A percentile compares a stretch with the other conserved stretches of the same genome.
Conservation (phyloP, 1,139 yeast species). For the Nadsonia starkeyi-henricii region DNA sequence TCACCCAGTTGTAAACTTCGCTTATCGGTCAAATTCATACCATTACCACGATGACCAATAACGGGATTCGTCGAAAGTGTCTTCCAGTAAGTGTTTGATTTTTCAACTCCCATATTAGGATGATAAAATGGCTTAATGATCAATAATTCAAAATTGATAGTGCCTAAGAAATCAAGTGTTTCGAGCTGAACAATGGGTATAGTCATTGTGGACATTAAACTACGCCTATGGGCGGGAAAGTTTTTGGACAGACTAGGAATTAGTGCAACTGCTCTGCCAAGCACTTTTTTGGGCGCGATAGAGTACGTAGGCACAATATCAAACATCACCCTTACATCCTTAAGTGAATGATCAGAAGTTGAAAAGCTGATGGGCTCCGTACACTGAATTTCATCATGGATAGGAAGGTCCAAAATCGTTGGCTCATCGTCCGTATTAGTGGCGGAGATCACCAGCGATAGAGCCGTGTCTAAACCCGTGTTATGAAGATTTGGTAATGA, state of each 20-base stretch:
- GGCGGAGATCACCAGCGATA: slow-evolving; percentile 56
- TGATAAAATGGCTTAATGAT: slow-evolving; percentile 64
- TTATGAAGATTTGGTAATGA: slow-evolving; percentile 63
- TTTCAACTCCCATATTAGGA: slow-evolving; percentile 49
- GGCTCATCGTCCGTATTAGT: slow-evolving; percentile 44
- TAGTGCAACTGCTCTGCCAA: slow-evolving; percentile 81
- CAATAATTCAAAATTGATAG: slow-evolving; percentile 60
- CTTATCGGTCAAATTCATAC: slow-evolving; percentile 61
- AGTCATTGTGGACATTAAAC: slow-evolving; percentile 52
- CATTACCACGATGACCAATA: slow-evolving; percentile 93
- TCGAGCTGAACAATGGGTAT: slow-evolving; percentile 67
- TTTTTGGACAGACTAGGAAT: slow-evolving; percentile 49
- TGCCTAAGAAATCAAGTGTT: slow-evolving; percentile 65
- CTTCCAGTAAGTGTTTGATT: slow-evolving; percentile 85
- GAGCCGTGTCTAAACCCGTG: slow-evolving; percentile 78
- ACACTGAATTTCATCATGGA: slow-evolving; percentile 66
- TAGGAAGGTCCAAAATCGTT: slow-evolving; percentile 62
- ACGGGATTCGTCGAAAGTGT: slow-evolving; percentile 79
- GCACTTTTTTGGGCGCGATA: slow-evolving; percentile 34
- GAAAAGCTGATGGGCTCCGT: slow-evolving; percentile 76
- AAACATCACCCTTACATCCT: slow-evolving; percentile 51
- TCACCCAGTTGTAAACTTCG: slow-evolving; percentile 87
- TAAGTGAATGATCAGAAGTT: slow-evolving; percentile 32
- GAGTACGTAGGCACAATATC: slow-evolving; percentile 91
- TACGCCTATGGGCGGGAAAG: slow-evolving; percentile 56